A percentile compares a stretch with the other conserved stretches of the same genome.
phyloP scores from a whole-genome alignment of 1,139 yeast species.

The Lodderomyces pseudojiufengensis region DNA sequence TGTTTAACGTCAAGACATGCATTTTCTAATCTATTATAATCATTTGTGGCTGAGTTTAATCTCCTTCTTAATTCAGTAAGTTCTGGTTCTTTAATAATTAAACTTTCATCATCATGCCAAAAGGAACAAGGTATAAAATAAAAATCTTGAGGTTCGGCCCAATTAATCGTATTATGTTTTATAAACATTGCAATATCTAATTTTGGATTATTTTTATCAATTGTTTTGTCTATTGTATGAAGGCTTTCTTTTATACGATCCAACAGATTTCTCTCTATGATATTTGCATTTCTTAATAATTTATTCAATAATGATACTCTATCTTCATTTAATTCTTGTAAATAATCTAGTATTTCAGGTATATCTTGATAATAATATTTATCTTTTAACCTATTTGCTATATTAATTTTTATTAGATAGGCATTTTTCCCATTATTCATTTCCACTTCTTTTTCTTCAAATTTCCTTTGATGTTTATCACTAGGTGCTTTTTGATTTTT shows the following conservation, averaged over 20 bases:
- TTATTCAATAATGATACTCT: slow-evolving; percentile 71
- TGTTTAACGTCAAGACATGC: slow-evolving; percentile 48
- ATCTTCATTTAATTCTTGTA: slow-evolving; percentile 81
- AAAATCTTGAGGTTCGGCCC: slow-evolving; percentile 88
- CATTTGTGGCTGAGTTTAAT: slow-evolving; percentile 48
- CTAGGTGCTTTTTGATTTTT: slow-evolving; percentile 59
- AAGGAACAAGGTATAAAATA: slow-evolving; percentile 83
- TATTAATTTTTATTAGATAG: slow-evolving; percentile 74
- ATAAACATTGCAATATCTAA: slow-evolving; percentile 89
- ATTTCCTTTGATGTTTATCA: slow-evolving; percentile 57
- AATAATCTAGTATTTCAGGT: slow-evolving; percentile 84
- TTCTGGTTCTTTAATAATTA: slow-evolving; percentile 62
- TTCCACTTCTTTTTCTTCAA: slow-evolving; percentile 62
- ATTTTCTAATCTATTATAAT: slow-evolving; percentile 42
- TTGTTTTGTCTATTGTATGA: slow-evolving; percentile 51
- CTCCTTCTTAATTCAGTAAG: slow-evolving; percentile 60
- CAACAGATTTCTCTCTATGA: slow-evolving; percentile 57
- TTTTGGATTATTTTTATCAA: slow-evolving; percentile 68
- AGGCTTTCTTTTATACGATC: slow-evolving; percentile 53
- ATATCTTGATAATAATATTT: slow-evolving; percentile 90
- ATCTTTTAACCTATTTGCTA: slow-evolving; percentile 88
- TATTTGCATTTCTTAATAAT: slow-evolving; percentile 61
- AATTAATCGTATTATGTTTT: slow-evolving; percentile 70
- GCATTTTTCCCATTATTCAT: slow-evolving; percentile 87
- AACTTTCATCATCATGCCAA: slow-evolving; percentile 94